Conservation (phyloP, 2,329 filamentous ascomycete genomes). For the Xylogone sp. region DNA sequence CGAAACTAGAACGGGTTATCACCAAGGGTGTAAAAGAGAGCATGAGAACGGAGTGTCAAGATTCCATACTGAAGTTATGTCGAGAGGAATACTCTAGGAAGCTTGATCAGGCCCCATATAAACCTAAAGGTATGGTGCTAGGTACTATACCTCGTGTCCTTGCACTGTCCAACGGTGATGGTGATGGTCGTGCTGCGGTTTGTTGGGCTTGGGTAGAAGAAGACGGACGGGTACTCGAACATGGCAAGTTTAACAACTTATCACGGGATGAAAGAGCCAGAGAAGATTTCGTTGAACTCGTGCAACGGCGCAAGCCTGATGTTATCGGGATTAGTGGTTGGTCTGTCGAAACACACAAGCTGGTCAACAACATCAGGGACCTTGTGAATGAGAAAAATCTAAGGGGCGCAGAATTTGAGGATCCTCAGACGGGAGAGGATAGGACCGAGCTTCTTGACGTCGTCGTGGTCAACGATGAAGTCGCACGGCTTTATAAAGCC, state of each 20-base stretch:
- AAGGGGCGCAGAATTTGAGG: slow-evolving; percentile 76
- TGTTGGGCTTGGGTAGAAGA: slow-evolving; percentile 94
- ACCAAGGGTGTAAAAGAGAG: slow-evolving; percentile 93
- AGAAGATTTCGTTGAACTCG: slow-evolving; percentile 71
- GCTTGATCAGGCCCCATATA: slow-evolving; percentile 93
- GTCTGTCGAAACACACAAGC: slow-evolving; percentile 78
- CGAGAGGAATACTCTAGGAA: slow-evolving; percentile 86
- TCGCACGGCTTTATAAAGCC: slow-evolving; percentile 92
- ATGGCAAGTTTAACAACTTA: slow-evolving; percentile 82
- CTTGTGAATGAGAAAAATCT: slow-evolving; percentile 76
- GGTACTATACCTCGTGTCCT: slow-evolving; percentile 87
- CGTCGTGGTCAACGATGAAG: slow-evolving; percentile 91
- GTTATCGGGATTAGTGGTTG: slow-evolving; percentile 88
- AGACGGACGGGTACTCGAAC: slow-evolving; percentile 82
- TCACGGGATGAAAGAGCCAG: slow-evolving; percentile 63
- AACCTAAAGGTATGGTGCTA: slow-evolving; percentile 86
- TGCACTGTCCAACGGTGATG: slow-evolving; percentile 80
- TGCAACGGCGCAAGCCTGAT: slow-evolving; percentile 79
- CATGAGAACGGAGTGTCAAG: slow-evolving; percentile 89
- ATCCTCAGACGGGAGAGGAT: slow-evolving; percentile 71
- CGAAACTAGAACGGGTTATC: slow-evolving; percentile 79
- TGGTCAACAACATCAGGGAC: slow-evolving; percentile 76
- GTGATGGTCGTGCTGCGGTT: slow-evolving; percentile 72
- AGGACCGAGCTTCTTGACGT: slow-evolving; percentile 80
- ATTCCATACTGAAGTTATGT: slow-evolving; percentile 81